Base-by-base conservation (phyloP, 2,329 filamentous ascomycete genomes). In the Rachicladosporium sp. region DNA sequence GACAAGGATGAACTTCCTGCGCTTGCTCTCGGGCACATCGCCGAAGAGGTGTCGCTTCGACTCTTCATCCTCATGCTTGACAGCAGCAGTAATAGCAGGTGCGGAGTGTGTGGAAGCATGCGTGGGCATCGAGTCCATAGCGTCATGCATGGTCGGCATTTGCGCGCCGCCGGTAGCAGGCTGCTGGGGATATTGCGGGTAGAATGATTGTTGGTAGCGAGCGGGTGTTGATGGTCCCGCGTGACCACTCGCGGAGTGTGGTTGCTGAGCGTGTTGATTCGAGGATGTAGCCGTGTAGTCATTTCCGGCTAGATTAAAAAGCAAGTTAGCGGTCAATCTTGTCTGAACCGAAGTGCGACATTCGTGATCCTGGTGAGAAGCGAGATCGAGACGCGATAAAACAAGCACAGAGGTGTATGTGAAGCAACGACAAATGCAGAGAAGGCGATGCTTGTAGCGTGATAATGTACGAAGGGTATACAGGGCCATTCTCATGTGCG, bases 1-100 rank as follows among this genome's bases (percentile, higher is more conserved):
- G 21, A 96, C 87, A 7, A 96, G 75, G 50, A 96, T 94, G 62
- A 96, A 96, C 63, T 95, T 96, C 57, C 89, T 82, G 55, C 86
- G 85, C 66, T 93, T 94, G 38, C 81, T 79, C 54, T 91, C 86
- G 1, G 88, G 87, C 38, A 94, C 74, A 49, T 91, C 82, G 36
- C 86, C 85, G 60, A 95, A 95, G 33, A 95, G 74, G 36, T 78
- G 77, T 10, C 78, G 73, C 38, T 69, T 80, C 66, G 59, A 57
- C 45, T 75, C 73, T 52, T 79, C 69, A 45, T 71, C 67, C 48
- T 73, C 63, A 27, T 50, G 51, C 47, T 65, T 63, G 23, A 58
- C 45, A 43, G 56, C 57, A 34, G 53, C 60, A n/a, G 61, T 63
- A 31, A 63, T 58, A 10, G 35, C 19, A 6, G 63, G 44, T 10